phyloP scores from a whole-genome alignment of 352 stramenopile species.

The Pythium rhizo-oryzae region DNA sequence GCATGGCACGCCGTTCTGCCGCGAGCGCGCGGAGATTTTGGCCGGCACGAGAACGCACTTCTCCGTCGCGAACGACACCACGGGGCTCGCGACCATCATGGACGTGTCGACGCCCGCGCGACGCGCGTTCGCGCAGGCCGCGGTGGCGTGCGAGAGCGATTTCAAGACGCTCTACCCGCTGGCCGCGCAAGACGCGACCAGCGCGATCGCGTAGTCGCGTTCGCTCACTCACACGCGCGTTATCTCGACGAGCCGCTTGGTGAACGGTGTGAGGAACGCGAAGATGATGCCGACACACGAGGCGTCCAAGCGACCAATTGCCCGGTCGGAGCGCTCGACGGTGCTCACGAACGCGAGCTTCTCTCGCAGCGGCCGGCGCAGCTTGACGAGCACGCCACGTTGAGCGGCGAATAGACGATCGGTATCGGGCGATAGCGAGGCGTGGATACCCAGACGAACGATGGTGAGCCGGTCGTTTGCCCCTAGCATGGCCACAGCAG shows the following conservation, averaged over 20 bases:
- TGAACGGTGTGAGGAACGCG: neutral
- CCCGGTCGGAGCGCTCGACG: neutral
- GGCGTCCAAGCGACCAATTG: neutral
- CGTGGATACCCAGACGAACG: neutral
- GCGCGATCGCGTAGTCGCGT: neutral
- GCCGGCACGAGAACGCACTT: neutral
- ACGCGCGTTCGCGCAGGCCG: neutral
- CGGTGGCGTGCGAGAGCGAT: neutral
- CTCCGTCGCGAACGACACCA: neutral
- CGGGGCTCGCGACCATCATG: neutral
- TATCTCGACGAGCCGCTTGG: neutral
- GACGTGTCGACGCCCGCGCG: slow-evolving; percentile 14
- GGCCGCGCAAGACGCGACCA: neutral
- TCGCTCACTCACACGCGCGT: too few species aligned
- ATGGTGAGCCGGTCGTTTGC: neutral
- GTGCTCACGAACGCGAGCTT: neutral
- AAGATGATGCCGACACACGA: neutral
- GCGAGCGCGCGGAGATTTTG: slow-evolving; percentile 7
- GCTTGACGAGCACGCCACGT: neutral
- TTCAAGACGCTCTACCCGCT: slow-evolving; percentile 1
- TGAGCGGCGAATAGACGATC: neutral
- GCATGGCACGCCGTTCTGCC: slow-evolving; percentile 9
- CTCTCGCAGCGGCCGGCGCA: neutral
- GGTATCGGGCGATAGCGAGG: neutral
- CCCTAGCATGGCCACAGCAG: neutral